Evolutionary conservation across 2,329 filamentous ascomycete species (phyloP).

Genomic region (Exophiala alcalophila): DNA sequence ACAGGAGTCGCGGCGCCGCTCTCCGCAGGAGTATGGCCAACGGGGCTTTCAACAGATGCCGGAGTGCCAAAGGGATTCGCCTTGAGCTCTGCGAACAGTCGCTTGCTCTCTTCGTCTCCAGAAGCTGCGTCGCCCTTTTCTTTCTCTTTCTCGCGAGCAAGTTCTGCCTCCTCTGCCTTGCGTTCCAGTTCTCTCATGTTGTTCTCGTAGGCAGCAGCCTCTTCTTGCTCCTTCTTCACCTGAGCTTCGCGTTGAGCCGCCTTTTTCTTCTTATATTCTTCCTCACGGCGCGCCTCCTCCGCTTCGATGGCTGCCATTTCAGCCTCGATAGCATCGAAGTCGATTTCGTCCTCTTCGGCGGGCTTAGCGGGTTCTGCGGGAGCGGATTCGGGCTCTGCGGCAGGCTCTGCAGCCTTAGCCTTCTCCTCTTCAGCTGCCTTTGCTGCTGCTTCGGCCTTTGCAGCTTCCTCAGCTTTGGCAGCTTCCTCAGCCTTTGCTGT

Average conservation of each 20-base stretch:
- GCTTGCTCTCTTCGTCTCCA: conserved; percentile 37
- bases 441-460: conserved; percentile 21
- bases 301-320: conserved; percentile 48
- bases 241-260: conserved; percentile 65
- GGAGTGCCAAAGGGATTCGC: conserved; percentile 38
- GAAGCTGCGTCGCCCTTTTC: conserved; percentile 32
- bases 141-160: conserved; percentile 44
- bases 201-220: conserved; percentile 43
- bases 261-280: conserved; percentile 65
- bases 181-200: conserved; percentile 50
- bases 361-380: conserved; percentile 30
- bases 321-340: conserved; percentile 47
- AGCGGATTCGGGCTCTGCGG: conserved; percentile 5
- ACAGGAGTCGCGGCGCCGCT: conserved; percentile 47
- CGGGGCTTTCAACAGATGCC: conserved; percentile 33
- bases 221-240: conserved; percentile 47
- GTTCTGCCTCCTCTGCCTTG: conserved; percentile 48
- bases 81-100: conserved; percentile 46
- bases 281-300: conserved; percentile 45
- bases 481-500: conserved; percentile 41
- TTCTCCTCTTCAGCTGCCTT: conserved; percentile 28
- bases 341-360: conserved; percentile 43
- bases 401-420: conserved; percentile 20
- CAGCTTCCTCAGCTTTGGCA: conserved; percentile 38
- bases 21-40: conserved; percentile 39